These are phyloP conservation scores for Withania somnifera DNA, from an alignment of 305 asterid species.

Conservation along the genomic window DNA sequence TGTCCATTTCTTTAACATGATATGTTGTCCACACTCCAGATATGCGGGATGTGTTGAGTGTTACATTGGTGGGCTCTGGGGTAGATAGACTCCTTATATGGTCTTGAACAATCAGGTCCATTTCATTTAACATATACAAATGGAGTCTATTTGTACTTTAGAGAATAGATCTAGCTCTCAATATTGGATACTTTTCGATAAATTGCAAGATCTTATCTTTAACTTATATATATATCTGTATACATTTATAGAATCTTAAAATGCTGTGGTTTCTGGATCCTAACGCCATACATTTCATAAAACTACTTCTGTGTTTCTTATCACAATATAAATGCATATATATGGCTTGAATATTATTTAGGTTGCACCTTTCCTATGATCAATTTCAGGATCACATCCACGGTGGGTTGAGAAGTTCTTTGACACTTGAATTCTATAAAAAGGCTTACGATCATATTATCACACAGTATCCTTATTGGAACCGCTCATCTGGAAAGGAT, in stretches of 20 bases:
- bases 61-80: neutral
- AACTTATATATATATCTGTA: neutral
- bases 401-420: slow-evolving; percentile 67
- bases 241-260: neutral
- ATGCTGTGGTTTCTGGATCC: neutral
- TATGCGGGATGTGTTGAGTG: neutral
- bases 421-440: slow-evolving; percentile 75
- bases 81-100: neutral
- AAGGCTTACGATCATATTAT: slow-evolving; percentile 68
- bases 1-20: neutral
- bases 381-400: slow-evolving; percentile 49
- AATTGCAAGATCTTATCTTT: neutral
- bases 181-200: neutral
- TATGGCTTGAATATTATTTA: neutral
- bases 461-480: slow-evolving; percentile 74
- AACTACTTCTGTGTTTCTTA: neutral
- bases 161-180: neutral
- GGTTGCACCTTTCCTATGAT: neutral
- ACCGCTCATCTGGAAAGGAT: slow-evolving; percentile 76
- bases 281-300: neutral
- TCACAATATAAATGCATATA: neutral
- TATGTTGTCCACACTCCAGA: neutral
- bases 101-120: neutral
- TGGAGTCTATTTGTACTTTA: neutral
- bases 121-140: neutral